A percentile compares a stretch with the other conserved stretches of the same genome.
Evolutionary conservation across 2,329 filamentous ascomycete genomes (phyloP).

Genomic region (Zasmidium citrigriseum): DNA sequence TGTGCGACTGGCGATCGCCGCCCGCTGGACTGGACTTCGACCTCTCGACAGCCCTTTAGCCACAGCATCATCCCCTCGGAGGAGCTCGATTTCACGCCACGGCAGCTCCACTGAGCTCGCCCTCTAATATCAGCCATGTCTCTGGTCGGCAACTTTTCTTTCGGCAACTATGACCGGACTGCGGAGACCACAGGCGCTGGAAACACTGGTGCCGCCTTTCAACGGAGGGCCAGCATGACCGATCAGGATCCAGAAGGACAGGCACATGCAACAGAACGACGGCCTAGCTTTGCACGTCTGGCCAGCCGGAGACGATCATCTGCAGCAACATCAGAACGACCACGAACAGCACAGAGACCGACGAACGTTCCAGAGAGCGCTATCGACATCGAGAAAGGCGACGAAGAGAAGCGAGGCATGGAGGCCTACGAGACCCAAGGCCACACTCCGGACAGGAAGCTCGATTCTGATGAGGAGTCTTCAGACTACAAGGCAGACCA

Average conservation of each 20-base stretch:
- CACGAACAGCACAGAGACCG: not conserved
- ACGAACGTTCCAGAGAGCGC: not conserved
- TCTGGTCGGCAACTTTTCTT: constrained; percentile 45
- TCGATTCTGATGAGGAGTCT: constrained; percentile 22
- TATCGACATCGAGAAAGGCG: constrained; percentile 14
- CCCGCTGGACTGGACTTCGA: not conserved
- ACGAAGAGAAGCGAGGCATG: constrained; percentile 27
- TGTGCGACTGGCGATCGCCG: not conserved
- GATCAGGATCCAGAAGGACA: constrained; percentile 23
- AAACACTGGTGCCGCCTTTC: constrained; percentile 32
- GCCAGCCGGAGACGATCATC: constrained; percentile 13
- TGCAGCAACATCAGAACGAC: constrained; percentile 5
- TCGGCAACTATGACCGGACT: constrained; percentile 43
- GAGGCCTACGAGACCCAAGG: constrained; percentile 22
- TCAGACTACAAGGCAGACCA: constrained; percentile 14
- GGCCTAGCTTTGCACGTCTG: constrained; percentile 15
- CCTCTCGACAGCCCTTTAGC: not conserved
- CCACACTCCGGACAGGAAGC: constrained; percentile 18
- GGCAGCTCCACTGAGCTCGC: not conserved
- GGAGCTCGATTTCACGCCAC: not conserved
- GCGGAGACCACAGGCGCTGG: constrained; percentile 39
- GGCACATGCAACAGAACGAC: constrained; percentile 14
- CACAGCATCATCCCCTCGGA: not conserved
- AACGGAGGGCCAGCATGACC: constrained; percentile 21
- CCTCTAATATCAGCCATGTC: constrained; percentile 35